Base-by-base conservation (phyloP, 305 asterid species). In the Nicotiana rustica region DNA sequence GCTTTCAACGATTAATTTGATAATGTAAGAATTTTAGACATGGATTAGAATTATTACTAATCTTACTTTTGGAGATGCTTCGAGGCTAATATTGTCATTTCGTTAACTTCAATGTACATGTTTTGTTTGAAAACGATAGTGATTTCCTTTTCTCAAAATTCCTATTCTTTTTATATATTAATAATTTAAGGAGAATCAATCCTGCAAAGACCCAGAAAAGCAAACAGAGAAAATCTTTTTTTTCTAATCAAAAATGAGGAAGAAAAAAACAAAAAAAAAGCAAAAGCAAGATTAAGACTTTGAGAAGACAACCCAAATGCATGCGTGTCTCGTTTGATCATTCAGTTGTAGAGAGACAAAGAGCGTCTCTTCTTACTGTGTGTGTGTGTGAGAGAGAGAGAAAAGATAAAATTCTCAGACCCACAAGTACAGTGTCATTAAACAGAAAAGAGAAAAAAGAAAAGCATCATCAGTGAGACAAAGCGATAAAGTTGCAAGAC, bases 251-350 rank as follows among this genome's bases (percentile, higher is more conserved):
- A 18, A 66, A 36, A 61, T 10, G 60, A 35, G 17, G 21, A n/a
- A 66, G 68, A 76, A 86, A 84, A 82, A 57, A 80, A 14, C 17
- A 56, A 81, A 71, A 19, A 71, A 19, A 80, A 66, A 64, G 44
- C 62, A 79, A 80, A 73, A 55, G 62, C 38, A 67, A 84, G 65
- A 85, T 33, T 15, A 82, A 79, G 64, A 79, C 44, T 79, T 79
- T 14, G 59, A 61, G 82, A 49, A 78, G 52, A 83, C 79, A 62
- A 76, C 67, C 81, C 81, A 86, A 83, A 41, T 81, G 85, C 97
- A 92, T 92, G 95, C 92, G 86, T 89, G 92, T 91, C 90, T 80
- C 79, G 82, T 71, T 67, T 82, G 60, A 78, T 80, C 82, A 21
- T 78, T 52, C 82, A 41, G 77, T 85, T 71, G 61, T 82, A 67